Evolutionary conservation across 2,329 filamentous ascomycete species (phyloP).

Genomic region (Talaromyces sp.): DNA sequence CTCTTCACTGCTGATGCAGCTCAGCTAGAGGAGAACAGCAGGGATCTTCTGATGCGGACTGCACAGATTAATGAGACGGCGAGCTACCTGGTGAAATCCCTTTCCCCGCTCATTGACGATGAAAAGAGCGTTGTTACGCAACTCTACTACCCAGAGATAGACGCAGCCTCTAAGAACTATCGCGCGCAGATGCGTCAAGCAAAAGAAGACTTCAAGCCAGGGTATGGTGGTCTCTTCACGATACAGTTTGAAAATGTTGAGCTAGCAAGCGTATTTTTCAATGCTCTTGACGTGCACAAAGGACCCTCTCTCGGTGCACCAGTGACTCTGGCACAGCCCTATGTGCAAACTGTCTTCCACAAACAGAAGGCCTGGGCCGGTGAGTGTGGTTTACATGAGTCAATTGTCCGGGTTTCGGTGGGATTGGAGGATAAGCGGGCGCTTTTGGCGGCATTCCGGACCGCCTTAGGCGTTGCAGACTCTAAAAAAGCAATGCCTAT

Average conservation of each 20-base stretch:
- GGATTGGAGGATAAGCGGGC: slow-evolving; percentile 4
- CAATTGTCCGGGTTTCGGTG: slow-evolving; percentile 2
- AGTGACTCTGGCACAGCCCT: slow-evolving; percentile 30
- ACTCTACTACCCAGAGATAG: slow-evolving; percentile 4
- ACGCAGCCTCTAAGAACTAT: slow-evolving; percentile 4
- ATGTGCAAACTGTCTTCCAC: slow-evolving; percentile 7
- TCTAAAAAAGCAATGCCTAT: too few species aligned
- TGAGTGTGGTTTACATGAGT: slow-evolving; percentile 3
- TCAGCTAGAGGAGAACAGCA: slow-evolving; percentile 9
- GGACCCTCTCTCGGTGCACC: slow-evolving; percentile 34
- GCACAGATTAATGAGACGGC: slow-evolving; percentile 6
- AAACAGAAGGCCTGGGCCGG: slow-evolving; percentile 7
- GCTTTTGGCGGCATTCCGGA: too few species aligned
- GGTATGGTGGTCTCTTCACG: slow-evolving; percentile 28
- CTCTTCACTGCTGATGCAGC: slow-evolving; percentile 10
- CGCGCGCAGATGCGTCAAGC: slow-evolving; percentile 2
- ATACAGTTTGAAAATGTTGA: slow-evolving; percentile 24
- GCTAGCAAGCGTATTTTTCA: slow-evolving; percentile 31
- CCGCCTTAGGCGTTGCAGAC: too few species aligned
- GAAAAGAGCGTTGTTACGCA: neutral
- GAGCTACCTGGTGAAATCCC: neutral
- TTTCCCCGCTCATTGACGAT: slow-evolving; percentile 2
- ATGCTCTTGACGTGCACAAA: slow-evolving; percentile 35
- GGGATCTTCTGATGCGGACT: slow-evolving; percentile 2
- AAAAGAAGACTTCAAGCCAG: slow-evolving; percentile 4